A percentile compares a stretch with the other conserved stretches of the same genome.
These are phyloP conservation scores for Coccomyxa subellipsoidea DNA, from an alignment of 163 green algal species.

Conservation along the genomic window DNA sequence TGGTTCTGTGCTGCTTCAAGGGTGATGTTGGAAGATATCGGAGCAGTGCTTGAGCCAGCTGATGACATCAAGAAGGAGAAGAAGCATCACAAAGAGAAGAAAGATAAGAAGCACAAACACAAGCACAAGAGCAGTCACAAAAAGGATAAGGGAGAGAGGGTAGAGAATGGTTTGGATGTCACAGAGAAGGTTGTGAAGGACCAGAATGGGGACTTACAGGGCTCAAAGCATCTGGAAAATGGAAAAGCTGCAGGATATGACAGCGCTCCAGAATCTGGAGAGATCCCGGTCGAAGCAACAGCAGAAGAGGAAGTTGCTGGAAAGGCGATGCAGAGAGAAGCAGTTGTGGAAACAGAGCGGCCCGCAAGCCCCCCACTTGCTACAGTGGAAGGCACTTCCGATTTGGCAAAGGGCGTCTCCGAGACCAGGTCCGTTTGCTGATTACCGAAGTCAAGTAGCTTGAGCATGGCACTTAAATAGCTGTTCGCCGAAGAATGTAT, in stretches of 20 bases:
- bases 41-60: not conserved
- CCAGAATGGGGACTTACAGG: not conserved
- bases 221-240: not conserved
- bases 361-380: not conserved
- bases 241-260: not conserved
- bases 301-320: not conserved
- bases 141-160: slow-evolving; percentile 2
- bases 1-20: not conserved
- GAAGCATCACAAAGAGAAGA: slow-evolving; percentile 20
- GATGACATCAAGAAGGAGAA: not conserved
- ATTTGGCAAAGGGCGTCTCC: too few species aligned
- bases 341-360: not conserved
- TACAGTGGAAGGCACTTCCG: too few species aligned
- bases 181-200: not conserved
- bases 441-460: too few species aligned
- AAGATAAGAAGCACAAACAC: slow-evolving; percentile 24
- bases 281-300: slow-evolving; percentile 17
- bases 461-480: too few species aligned
- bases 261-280: slow-evolving; percentile 14
- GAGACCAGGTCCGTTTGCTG: too few species aligned
- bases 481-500: too few species aligned
- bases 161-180: not conserved
- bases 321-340: not conserved
- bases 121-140: slow-evolving; percentile 24
- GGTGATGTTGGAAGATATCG: too few species aligned